Evolutionary conservation across 1,284 basidiomycete genomes (phyloP), one percentile per base, ranked within the genome.

Genomic region (Boletus subluridellus): DNA sequence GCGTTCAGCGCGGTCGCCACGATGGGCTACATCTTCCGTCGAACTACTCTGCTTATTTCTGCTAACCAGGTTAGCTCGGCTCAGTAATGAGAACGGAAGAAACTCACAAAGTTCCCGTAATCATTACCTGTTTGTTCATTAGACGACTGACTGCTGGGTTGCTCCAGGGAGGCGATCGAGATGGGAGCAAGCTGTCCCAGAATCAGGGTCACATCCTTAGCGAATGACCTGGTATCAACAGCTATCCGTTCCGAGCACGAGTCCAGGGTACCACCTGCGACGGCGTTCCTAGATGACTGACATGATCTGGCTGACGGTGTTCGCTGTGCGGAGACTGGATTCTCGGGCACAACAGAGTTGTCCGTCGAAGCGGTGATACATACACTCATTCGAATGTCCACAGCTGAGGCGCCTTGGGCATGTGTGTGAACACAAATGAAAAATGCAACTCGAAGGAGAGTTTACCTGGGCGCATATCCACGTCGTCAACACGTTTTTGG

Each of bases 81-180:
- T 30, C 47, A n/a, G 28, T 10, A 24, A 3, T 7, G 10, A 12
- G 32, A 44, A 46, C 5, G 34, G 44, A 50, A 21, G 21, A 41
- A 39, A 57, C 64, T 9, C 14, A 65, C 64, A 7, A 26, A 14
- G 34, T 26, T 26, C 2, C 42, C 11, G 35, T 4, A 8, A n/a
- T n/a, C 11, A 21, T 7, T 2, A 28, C 45, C 50, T 8, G 34
- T 26, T 17, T 44, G 15, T 15, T 54, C 60, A 10, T 28, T 34
- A 7, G 46, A 49, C 4, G 11, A 34, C 14, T 17, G 51, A 24
- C 28, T 45, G 28, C 11, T 12, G 15, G 26, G 34, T 46, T 49
- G 55, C 5, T 61, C 44, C 46, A 0, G 26, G 48, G 38, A 24
- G 30, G 32, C 12, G 4, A 38, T 50, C 5, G 30, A 5, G 17